Evolutionary conservation across 495 filamentous ascomycete genomes (phyloP).

Genomic region (Xylaria venustula): DNA sequence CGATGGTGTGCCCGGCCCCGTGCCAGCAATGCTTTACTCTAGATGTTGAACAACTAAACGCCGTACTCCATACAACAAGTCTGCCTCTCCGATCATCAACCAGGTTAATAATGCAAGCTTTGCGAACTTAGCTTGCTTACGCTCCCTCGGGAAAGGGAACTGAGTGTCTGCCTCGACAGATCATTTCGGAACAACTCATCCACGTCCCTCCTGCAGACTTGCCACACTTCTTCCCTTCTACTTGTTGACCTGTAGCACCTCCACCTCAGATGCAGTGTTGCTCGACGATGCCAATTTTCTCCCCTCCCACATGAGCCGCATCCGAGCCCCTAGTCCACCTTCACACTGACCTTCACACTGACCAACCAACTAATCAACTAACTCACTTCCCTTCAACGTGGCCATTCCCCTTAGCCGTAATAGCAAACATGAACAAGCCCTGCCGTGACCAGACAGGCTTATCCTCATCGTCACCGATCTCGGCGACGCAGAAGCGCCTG

Average conservation of each 20-base stretch:
- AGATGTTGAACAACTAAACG: not conserved
- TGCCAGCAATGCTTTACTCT: too few relatives aligned
- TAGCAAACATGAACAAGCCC: constrained; percentile 62
- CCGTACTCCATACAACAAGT: not conserved
- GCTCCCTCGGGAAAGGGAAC: not conserved
- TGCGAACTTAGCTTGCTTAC: not conserved
- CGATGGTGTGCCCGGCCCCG: too few relatives aligned
- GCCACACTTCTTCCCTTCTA: not conserved
- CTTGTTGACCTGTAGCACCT: too few relatives aligned
- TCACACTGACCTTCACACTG: too few relatives aligned
- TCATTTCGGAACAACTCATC: not conserved
- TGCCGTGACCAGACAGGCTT: constrained; percentile 58
- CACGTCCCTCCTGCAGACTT: too few relatives aligned
- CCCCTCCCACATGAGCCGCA: not conserved
- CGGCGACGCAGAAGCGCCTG: constrained; percentile 62
- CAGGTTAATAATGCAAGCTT: not conserved
- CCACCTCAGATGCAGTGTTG: not conserved
- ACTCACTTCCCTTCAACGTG: not conserved
- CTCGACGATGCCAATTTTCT: not conserved
- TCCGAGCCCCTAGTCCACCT: not conserved
- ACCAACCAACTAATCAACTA: too few relatives aligned
- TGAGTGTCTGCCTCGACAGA: not conserved
- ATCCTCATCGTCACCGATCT: constrained; percentile 67
- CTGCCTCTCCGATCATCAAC: not conserved
- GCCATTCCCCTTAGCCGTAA: constrained; percentile 26